Evolutionary conservation across 495 filamentous ascomycete genomes (phyloP).

Genomic region (Tuber brumale): DNA sequence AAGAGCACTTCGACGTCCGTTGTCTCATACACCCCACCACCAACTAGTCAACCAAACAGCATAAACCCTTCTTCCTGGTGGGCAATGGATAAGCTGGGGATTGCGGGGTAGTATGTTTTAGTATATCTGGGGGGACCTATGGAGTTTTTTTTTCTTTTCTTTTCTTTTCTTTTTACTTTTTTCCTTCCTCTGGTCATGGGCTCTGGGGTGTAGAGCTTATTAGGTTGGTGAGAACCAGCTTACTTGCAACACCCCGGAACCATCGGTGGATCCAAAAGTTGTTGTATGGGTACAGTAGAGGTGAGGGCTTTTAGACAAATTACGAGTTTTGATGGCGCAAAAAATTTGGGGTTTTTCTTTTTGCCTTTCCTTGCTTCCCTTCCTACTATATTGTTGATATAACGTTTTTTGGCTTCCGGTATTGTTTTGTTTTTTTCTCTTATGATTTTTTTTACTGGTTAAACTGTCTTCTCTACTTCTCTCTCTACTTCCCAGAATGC

Average conservation of each 20-base stretch:
- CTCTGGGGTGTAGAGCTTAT: neutral
- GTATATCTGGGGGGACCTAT: neutral
- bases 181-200: neutral
- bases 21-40: neutral
- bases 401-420: neutral
- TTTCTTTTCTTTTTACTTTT: neutral
- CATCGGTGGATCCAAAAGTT: neutral
- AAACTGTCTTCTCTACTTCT: neutral
- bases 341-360: constrained; percentile 32
- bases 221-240: neutral
- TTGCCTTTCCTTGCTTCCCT: constrained; percentile 16
- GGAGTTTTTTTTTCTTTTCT: neutral
- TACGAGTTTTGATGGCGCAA: constrained; percentile 25
- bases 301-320: neutral
- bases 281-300: neutral
- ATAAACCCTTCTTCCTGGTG: neutral
- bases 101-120: neutral
- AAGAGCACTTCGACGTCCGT: neutral
- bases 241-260: neutral
- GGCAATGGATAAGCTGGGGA: neutral
- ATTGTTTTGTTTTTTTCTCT: neutral
- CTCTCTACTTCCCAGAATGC: neutral
- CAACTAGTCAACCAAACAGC: neutral
- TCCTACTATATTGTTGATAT: neutral
- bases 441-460: neutral